Conservation (phyloP, 2,329 filamentous ascomycete species). For the Cordyceps militaris region DNA sequence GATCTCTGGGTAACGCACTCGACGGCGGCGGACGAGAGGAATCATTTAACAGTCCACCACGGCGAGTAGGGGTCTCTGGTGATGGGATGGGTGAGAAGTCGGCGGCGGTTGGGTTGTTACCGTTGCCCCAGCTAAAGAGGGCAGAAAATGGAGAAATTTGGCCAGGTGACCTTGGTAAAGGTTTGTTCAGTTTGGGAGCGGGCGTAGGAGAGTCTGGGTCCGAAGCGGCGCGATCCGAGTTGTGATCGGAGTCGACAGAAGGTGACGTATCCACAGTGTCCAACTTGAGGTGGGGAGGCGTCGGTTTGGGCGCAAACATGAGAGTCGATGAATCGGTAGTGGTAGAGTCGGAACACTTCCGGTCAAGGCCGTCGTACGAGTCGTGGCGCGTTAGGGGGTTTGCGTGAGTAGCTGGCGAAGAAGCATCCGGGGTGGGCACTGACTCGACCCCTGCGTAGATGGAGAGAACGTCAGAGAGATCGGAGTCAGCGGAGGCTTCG, state of each 20-base stretch:
- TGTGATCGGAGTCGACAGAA: constrained; percentile 18
- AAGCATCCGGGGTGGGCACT: constrained; percentile 21
- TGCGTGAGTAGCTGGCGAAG: constrained; percentile 19
- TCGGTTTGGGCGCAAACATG: constrained; percentile 42
- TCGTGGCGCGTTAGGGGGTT: constrained; percentile 14
- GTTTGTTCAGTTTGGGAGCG: constrained; percentile 43
- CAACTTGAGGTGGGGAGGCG: constrained; percentile 47
- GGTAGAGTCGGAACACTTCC: constrained; percentile 21
- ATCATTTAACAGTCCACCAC: constrained; percentile 28
- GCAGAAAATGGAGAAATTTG: constrained; percentile 41
- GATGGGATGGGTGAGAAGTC: constrained; percentile 50
- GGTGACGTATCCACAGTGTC: constrained; percentile 31
- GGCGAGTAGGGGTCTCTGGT: constrained; percentile 38
- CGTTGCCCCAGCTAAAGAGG: constrained; percentile 47
- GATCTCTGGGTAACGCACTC: constrained; percentile 26
- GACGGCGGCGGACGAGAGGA: constrained; percentile 21
- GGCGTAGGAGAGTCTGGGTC: constrained; percentile 21
- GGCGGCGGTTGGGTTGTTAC: constrained; percentile 25
- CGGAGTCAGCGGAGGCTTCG: constrained; percentile 17
- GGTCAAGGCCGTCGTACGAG: constrained; percentile 27
- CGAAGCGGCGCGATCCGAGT: constrained; percentile 18
- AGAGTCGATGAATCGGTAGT: constrained; percentile 23
- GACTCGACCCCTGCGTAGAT: constrained; percentile 33
- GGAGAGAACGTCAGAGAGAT: constrained; percentile 34
- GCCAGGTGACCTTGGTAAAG: constrained; percentile 46